Conservation (phyloP, 129 eudicot species). For the Mikania micrantha region DNA sequence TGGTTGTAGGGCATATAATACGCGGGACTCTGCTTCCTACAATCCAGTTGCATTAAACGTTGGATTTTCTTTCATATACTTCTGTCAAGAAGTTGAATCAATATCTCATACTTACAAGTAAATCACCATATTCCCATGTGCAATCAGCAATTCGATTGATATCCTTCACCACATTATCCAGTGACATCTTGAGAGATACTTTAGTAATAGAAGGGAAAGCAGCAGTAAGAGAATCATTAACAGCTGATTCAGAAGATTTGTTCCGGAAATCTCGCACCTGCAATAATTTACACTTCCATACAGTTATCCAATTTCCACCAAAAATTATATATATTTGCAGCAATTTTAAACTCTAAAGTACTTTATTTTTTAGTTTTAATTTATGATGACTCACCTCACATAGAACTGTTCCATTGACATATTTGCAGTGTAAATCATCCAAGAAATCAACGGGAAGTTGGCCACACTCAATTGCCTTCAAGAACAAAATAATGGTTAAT, state of each 20-base stretch:
- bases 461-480: conserved; percentile 33
- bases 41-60: conserved; percentile 9
- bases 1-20: conserved; percentile 59
- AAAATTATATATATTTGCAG: not conserved
- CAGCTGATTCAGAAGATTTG: conserved; percentile 37
- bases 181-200: conserved; percentile 73
- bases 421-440: conserved; percentile 29
- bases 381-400: conserved; percentile 29
- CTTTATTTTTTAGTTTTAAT: conserved; percentile 32
- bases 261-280: conserved; percentile 77
- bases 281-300: conserved; percentile 16
- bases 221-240: not conserved
- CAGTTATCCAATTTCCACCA: not conserved
- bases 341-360: conserved; percentile 13
- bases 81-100: conserved; percentile 11
- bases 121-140: conserved; percentile 74
- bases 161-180: conserved; percentile 74
- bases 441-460: conserved; percentile 20
- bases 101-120: conserved; percentile 49
- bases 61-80: conserved; percentile 4
- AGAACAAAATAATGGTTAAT: conserved; percentile 6
- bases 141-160: conserved; percentile 44
- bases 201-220: conserved; percentile 38
- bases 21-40: conserved; percentile 81
- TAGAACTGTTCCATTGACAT: conserved; percentile 23